Evolutionary conservation across 2,329 filamentous ascomycete genomes (phyloP), one percentile per base, ranked within the genome.

Genomic region (Phaeosphaeriaceae sp.): DNA sequence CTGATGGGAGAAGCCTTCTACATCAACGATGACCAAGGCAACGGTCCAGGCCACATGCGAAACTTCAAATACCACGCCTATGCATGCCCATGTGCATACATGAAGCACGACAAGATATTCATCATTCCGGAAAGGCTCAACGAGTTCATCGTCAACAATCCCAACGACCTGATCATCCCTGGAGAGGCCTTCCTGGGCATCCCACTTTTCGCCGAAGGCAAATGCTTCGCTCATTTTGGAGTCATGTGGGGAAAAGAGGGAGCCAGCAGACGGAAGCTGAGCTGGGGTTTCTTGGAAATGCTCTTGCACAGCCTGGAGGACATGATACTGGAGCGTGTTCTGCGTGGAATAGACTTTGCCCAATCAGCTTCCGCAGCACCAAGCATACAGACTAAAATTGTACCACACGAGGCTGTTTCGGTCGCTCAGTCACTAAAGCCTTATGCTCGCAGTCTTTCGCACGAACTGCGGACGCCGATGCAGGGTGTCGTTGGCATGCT

Each of bases 401-500:
- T 86, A 46, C 83, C 85, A 1, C 81, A 86, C 55, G 82, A 85
- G 54, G 82, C 84, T 21, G 79, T 88, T 22, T 84, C 86, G 6
- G 82, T 83, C 6, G 82, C 86, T 1, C 88, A 90, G 60, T 89
- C 88, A 1, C 78, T 91, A 19, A 89, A 90, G 68, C 88, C 89
- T 0, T 91, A 89, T 70, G 89, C 89, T n/a, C 84, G 88, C 61
- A 90, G 87, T 68, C 76, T 91, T 31, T 91, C 89, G 0, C 89
- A 91, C 65, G 89, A 91, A 70, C 75, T 91, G 48, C 82, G 89
- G 60, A 91, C 89, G 3, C 89, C 89, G 1, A 91, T 91, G 88
- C 89, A 91, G 74, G 89, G 89, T 44, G 88, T 91, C 7, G 88
- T 91, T 15, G 89, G 89, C 7, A 91, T 91, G 89, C 78, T 91